These are phyloP conservation scores for Penicillium janthinellum DNA, from an alignment of 2,329 filamentous ascomycete genomes.

Conservation along the genomic window DNA sequence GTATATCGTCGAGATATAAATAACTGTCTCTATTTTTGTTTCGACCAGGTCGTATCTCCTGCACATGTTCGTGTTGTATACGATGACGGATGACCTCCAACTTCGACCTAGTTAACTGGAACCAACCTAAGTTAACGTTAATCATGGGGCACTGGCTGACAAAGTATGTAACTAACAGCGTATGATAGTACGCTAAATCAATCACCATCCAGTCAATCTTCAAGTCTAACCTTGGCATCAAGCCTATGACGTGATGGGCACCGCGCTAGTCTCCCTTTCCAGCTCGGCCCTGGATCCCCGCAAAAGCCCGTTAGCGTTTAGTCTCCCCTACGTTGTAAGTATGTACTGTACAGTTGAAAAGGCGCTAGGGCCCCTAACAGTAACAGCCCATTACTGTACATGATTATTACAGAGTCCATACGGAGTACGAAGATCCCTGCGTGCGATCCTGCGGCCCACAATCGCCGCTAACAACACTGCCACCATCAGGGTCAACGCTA, in stretches of 20 bases:
- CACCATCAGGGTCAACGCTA: conserved; percentile 37
- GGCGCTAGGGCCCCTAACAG: conserved; percentile 5
- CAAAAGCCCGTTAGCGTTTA: conserved; percentile 27
- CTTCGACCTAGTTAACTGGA: background rate
- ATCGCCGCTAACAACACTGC: conserved; percentile 29
- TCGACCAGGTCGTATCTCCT: background rate
- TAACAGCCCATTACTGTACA: background rate
- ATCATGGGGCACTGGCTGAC: background rate
- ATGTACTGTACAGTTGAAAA: background rate
- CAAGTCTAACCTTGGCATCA: background rate
- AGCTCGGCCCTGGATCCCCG: conserved; percentile 24
- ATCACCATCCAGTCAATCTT: background rate
- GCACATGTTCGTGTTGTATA: background rate
- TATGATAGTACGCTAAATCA: background rate
- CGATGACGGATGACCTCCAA: background rate
- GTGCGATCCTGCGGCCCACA: conserved; percentile 35
- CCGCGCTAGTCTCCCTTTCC: background rate
- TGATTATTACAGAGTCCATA: background rate
- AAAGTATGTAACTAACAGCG: background rate
- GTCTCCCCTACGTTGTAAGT: background rate
- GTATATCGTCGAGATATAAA: background rate
- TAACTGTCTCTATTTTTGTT: background rate
- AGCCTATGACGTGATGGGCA: conserved; percentile 20
- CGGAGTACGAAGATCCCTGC: conserved; percentile 28
- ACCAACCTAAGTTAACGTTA: background rate